Conservation (phyloP, 495 filamentous ascomycete species). For the Daldinia grandis region DNA sequence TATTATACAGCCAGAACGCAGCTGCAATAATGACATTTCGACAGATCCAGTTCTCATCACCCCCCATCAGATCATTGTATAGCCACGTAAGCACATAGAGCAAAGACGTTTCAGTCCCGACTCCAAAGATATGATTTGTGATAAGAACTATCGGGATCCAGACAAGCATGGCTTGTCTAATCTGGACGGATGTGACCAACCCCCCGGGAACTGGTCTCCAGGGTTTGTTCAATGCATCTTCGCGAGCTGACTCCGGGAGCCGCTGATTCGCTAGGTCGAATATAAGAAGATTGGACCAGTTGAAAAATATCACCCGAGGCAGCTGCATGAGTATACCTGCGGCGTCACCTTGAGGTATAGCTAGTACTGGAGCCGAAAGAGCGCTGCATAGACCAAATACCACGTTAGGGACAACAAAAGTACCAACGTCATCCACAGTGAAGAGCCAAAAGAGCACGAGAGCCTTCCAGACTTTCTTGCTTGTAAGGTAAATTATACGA, state of each 20-base stretch:
- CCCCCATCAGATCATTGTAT: slow-evolving; percentile 64
- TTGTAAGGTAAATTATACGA: too few species aligned
- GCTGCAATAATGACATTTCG: slow-evolving; percentile 57
- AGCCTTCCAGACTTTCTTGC: background rate
- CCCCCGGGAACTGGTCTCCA: slow-evolving; percentile 62
- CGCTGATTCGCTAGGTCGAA: slow-evolving; percentile 62
- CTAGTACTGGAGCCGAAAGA: background rate
- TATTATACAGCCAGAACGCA: slow-evolving; percentile 50
- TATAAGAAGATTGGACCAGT: slow-evolving; percentile 51
- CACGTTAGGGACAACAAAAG: background rate
- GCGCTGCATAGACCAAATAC: slow-evolving; percentile 1
- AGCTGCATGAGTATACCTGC: slow-evolving; percentile 12
- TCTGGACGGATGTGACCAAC: slow-evolving; percentile 49
- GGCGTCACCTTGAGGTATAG: background rate
- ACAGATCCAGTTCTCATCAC: slow-evolving; percentile 48
- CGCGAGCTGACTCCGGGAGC: slow-evolving; percentile 52
- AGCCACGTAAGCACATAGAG: slow-evolving; percentile 55
- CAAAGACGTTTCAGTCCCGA: slow-evolving; percentile 43
- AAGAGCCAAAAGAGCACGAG: background rate
- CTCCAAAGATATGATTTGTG: slow-evolving; percentile 45
- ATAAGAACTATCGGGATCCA: slow-evolving; percentile 49
- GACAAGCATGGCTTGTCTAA: slow-evolving; percentile 48
- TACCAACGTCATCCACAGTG: background rate
- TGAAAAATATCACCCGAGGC: slow-evolving; percentile 38
- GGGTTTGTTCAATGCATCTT: slow-evolving; percentile 66